These are phyloP conservation scores for Gliomastix tumulicola DNA, from an alignment of 2,329 filamentous ascomycete species.

Conservation along the genomic window DNA sequence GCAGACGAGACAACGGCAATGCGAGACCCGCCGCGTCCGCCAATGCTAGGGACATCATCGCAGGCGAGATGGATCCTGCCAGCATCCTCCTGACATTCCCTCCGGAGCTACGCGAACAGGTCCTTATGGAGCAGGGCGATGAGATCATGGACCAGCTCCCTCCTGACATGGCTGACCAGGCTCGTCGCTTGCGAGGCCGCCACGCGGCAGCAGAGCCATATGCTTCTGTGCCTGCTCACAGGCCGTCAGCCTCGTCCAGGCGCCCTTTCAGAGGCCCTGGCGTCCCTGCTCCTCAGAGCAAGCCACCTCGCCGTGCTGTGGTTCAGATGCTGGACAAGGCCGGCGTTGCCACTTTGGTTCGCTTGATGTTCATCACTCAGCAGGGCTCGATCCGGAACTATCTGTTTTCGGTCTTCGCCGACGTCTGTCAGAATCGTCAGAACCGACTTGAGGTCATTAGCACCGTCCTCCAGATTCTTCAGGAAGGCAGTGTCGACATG, in stretches of 20 bases:
- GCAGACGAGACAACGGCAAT: conserved; percentile 62
- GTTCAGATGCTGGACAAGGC: conserved; percentile 97
- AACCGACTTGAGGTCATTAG: conserved; percentile 92
- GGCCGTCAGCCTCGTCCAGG: conserved; percentile 11
- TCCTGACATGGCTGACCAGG: conserved; percentile 79
- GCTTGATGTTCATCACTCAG: conserved; percentile 97
- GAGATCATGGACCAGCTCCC: conserved; percentile 79
- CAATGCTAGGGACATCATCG: conserved; percentile 6
- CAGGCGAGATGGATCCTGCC: conserved; percentile 81
- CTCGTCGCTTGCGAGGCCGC: conserved; percentile 53
- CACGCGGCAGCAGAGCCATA: conserved; percentile 28
- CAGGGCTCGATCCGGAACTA: conserved; percentile 79
- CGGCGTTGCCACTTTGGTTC: conserved; percentile 88
- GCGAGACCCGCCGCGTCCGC: conserved; percentile 14
- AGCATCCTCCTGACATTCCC: conserved; percentile 90
- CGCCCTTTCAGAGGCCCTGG: not conserved
- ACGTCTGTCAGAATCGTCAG: conserved; percentile 94
- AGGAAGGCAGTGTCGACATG: conserved; percentile 91
- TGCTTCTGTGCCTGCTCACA: conserved; percentile 8
- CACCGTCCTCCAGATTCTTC: conserved; percentile 84
- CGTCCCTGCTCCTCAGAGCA: conserved; percentile 35
- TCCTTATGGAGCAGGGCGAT: conserved; percentile 87
- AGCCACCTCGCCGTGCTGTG: conserved; percentile 69
- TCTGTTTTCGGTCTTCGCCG: conserved; percentile 79
- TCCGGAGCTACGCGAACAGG: conserved; percentile 74